Evolutionary conservation across 345 rosid genomes (phyloP), one percentile per base, ranked within the genome.

Genomic region (Tarenaya hassleriana): DNA sequence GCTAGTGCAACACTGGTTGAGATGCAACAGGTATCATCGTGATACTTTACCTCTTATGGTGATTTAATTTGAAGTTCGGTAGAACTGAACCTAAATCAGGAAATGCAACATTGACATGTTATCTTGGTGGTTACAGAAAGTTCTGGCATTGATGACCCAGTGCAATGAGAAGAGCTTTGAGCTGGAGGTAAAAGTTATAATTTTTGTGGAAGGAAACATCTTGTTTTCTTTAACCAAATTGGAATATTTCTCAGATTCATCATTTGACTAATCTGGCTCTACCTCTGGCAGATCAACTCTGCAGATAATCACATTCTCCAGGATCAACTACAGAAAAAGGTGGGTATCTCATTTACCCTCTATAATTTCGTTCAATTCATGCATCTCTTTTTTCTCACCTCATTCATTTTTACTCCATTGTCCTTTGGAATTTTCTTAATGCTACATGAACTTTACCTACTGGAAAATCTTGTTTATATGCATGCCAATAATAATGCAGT

Each of bases 301-400:
- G 99, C 99, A 34, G 99, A 94, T 67, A 94, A 94, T 63, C 92
- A 95, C 50, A 75, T 94, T 67, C 94, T 94, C 55, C 99, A 94
- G 69, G 99, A 94, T 61, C 99, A 94, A 56, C 69, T 94, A 70
- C 95, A 86, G 67, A 61, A 76, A 58, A 94, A 94, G 97, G 99
- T 94, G 7, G 21, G 62, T 61, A 32, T 48, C 33, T n/a, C 33
- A n/a, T n/a, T n/a, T n/a, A n/a, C n/a, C n/a, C n/a, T n/a, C n/a
- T n/a, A n/a, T n/a, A n/a, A n/a, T n/a, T n/a, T n/a, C n/a, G n/a
- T n/a, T n/a, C n/a, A n/a, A n/a, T n/a, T n/a, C n/a, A n/a, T n/a
- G n/a, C n/a, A n/a, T n/a, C n/a, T n/a, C n/a, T n/a, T n/a, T n/a
- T n/a, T n/a, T n/a, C n/a, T n/a, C n/a, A n/a, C n/a, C n/a, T n/a